These are phyloP conservation scores for Salix suchowensis DNA, from an alignment of 345 rosid genomes.

Conservation along the genomic window DNA sequence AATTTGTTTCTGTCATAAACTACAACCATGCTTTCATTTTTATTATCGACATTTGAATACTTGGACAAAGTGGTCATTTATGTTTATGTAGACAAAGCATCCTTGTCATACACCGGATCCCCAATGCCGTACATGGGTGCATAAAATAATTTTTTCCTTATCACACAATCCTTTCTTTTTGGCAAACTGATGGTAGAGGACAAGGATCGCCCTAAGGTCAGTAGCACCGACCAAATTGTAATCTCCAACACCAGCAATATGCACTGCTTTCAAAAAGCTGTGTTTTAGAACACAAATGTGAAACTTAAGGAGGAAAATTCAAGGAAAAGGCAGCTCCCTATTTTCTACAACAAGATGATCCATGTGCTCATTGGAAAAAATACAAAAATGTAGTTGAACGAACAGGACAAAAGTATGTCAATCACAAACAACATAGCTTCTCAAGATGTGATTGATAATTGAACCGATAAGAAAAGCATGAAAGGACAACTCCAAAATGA, in stretches of 20 bases:
- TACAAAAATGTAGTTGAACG: background rate
- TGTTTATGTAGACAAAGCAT: constrained; percentile 94
- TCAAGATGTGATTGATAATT: background rate
- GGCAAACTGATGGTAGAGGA: no score
- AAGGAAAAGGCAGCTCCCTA: no score
- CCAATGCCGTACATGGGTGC: constrained; percentile 99
- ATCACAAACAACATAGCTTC: background rate
- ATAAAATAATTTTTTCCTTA: constrained; percentile 70
- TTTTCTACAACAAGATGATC: background rate
- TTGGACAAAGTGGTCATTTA: constrained; percentile 88
- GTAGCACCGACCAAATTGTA: no score
- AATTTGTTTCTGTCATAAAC: no score
- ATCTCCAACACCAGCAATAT: no score
- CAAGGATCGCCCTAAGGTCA: no score
- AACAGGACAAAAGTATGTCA: background rate
- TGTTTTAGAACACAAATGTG: no score
- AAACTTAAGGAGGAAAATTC: no score
- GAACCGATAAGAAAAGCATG: background rate
- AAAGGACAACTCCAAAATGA: background rate
- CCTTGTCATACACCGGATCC: constrained; percentile 88
- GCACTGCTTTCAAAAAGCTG: no score
- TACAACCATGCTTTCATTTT: no score
- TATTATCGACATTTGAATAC: constrained; percentile 67
- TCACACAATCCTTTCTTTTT: no score
- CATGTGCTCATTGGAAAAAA: background rate